phyloP scores from a whole-genome alignment of 2,329 filamentous ascomycete genomes.

The Nemania abortiva region DNA sequence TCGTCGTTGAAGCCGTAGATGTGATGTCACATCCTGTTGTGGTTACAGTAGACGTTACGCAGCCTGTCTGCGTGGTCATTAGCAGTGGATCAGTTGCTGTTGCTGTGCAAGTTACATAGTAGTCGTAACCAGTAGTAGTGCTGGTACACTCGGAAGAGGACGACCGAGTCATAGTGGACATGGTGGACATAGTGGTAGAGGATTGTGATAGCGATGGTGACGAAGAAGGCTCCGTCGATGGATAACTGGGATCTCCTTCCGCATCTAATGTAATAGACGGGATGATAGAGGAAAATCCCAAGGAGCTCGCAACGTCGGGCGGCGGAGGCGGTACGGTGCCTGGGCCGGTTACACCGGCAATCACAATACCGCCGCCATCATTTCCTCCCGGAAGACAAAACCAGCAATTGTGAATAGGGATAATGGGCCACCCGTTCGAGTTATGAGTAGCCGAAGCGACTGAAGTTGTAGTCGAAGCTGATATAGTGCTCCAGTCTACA shows the following conservation, averaged over 20 bases:
- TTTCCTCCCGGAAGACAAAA: neutral
- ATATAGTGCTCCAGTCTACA: neutral
- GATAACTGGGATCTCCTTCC: neutral
- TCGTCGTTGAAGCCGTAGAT: neutral
- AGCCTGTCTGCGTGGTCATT: neutral
- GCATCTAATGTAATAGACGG: neutral
- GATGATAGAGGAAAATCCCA: neutral
- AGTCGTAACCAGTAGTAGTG: neutral
- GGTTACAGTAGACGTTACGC: neutral
- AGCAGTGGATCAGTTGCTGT: neutral
- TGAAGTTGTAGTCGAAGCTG: neutral
- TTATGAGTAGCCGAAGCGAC: neutral
- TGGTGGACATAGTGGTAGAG: neutral
- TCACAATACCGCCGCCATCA: neutral
- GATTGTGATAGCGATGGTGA: neutral
- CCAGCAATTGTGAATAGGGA: neutral
- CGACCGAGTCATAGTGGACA: neutral
- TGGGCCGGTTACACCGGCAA: neutral
- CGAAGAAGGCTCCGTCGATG: neutral
- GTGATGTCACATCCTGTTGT: neutral
- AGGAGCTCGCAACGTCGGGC: neutral
- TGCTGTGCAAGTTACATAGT: neutral
- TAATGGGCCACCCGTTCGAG: neutral
- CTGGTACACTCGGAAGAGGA: neutral
- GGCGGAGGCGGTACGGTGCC: neutral